A percentile compares a stretch with the other conserved stretches of the same genome.
Evolutionary conservation across 2,329 filamentous ascomycete species (phyloP).

Genomic region (Penicillium sp.): DNA sequence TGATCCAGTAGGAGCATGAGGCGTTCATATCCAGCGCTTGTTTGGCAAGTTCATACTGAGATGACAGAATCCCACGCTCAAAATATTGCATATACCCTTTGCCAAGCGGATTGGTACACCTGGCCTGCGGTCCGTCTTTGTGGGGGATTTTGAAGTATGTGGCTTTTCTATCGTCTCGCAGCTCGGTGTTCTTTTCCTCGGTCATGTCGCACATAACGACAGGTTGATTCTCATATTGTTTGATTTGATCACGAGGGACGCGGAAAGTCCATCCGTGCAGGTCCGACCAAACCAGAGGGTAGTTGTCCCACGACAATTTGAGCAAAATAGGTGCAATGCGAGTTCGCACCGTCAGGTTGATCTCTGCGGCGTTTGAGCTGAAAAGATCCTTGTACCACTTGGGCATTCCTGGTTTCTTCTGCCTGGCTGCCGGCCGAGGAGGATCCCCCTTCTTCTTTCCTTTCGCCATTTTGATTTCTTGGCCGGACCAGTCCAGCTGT

Average conservation of each 20-base stretch:
- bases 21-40: conserved; percentile 98
- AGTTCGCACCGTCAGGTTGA: conserved; percentile 79
- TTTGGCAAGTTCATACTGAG: conserved; percentile 85
- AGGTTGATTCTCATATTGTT: conserved; percentile 67
- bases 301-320: conserved; percentile 80
- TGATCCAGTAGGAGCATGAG: conserved; percentile 99
- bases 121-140: conserved; percentile 83
- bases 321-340: conserved; percentile 82
- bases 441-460: conserved; percentile 83
- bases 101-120: conserved; percentile 83
- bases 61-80: conserved; percentile 81
- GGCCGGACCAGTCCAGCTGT: conserved; percentile 93
- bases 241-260: conserved; percentile 61
- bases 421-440: conserved; percentile 70
- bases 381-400: conserved; percentile 96
- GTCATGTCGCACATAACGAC: conserved; percentile 72
- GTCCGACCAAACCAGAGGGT: conserved; percentile 90
- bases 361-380: conserved; percentile 59
- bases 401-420: conserved; percentile 94
- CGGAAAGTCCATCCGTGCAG: conserved; percentile 90
- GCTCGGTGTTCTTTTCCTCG: conserved; percentile 64
- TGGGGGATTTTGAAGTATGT: conserved; percentile 92
- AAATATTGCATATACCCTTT: conserved; percentile 91
- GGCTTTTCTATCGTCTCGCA: conserved; percentile 65
- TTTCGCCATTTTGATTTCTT: conserved; percentile 88